Base-by-base conservation (phyloP, 345 rosid genomes). In the Euphorbia peplus region DNA sequence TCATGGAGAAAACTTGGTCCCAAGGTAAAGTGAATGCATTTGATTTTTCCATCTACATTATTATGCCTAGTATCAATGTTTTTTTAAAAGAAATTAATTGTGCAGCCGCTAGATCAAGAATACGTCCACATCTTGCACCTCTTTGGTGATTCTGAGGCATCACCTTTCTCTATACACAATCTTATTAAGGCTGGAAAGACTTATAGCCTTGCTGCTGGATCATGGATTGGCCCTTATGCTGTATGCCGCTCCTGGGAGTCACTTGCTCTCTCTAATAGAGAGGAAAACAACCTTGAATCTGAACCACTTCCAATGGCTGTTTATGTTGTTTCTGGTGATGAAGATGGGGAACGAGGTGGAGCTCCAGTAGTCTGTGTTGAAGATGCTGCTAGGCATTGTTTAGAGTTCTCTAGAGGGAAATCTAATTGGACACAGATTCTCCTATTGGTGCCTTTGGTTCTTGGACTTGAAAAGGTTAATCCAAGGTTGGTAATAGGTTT, bases 141-240 rank as follows among this genome's bases (percentile, higher is more conserved):
- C 64, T 91, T 91, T 81, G 90, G 93, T 68, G 99, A 95, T 77
- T 83, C 91, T 1, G 84, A 79, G 76, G 77, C 73, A 47, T 83
- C 89, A 3, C 74, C 84, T 21, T 89, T 95, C 79, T 95, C 97
- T 50, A 82, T 91, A 67, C 99, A 91, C 84, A 89, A 84, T 84
- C 96, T 95, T 74, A 80, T 95, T 70, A 75, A 61, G 73, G 88
- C 88, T 67, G 97, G 97, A 70, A 81, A 83, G 75, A 53, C 76
- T 32, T 91, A 95, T 78, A 90, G 92, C 75, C 99, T 95, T 57
- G 96, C 95, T 44, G 93, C 91, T 75, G 99, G 99, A 64, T 91
- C 97, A 79, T 95, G 99, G 99, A 85, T 95, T 42, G 97, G 99
- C 47, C 99, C 99, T 46, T 95, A 95, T 75, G 96, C 99, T 28